Conservation (phyloP, 768 basidiomycete genomes). For the Suillus spraguei region DNA sequence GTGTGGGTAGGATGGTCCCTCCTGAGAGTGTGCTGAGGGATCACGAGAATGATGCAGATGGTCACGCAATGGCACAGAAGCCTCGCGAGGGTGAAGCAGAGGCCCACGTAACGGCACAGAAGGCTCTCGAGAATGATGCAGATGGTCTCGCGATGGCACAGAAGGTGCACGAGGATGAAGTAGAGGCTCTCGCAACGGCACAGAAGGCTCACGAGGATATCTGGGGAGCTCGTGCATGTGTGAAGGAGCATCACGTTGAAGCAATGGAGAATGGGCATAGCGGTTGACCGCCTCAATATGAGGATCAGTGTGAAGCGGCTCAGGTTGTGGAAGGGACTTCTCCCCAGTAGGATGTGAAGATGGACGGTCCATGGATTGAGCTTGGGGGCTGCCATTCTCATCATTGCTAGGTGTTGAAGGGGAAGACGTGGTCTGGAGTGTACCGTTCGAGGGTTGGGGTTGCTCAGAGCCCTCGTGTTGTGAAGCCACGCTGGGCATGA, state of each 20-base stretch:
- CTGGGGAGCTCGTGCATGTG: too few relatives aligned
- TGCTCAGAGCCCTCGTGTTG: neutral
- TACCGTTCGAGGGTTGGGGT: neutral
- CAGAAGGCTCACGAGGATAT: too few relatives aligned
- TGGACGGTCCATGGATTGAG: neutral
- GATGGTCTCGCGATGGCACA: too few relatives aligned
- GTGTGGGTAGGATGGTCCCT: neutral
- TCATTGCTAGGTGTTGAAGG: neutral
- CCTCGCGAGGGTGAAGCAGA: neutral
- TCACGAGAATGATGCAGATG: neutral
- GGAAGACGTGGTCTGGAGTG: neutral
- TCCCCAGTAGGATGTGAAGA: neutral
- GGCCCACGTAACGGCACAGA: too few relatives aligned
- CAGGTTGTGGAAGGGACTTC: neutral
- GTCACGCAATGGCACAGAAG: neutral
- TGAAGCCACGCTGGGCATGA: neutral
- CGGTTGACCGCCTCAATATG: neutral
- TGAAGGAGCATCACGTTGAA: neutral
- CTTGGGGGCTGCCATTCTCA: neutral
- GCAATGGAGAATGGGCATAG: neutral
- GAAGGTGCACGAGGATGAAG: too few relatives aligned
- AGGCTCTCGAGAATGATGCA: too few relatives aligned
- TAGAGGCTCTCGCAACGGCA: too few relatives aligned
- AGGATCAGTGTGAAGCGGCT: neutral
- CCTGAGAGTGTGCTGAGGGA: neutral